Conservation (phyloP, 805 yeast species). For the Barnettozyma wickerhamii region DNA sequence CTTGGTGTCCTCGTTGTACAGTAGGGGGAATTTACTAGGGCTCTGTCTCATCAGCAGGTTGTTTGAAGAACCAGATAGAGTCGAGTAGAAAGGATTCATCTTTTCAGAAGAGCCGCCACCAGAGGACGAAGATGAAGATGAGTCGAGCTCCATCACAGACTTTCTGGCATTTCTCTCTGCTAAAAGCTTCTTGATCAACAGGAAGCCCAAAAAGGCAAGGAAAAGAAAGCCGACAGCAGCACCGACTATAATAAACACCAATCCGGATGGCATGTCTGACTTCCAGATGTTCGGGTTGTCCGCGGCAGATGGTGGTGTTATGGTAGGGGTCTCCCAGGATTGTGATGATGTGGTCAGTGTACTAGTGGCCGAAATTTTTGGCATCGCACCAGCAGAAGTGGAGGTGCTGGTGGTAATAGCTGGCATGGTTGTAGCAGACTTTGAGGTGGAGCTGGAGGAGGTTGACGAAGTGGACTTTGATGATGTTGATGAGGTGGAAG, state of each 20-base stretch:
- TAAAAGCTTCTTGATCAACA: conserved; percentile 40
- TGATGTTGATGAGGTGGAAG: conserved; percentile 1
- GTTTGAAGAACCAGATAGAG: conserved; percentile 2
- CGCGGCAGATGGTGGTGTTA: conserved; percentile 48
- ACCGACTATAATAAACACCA: conserved; percentile 82
- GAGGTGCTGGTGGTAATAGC: background rate
- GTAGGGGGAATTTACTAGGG: conserved; percentile 15
- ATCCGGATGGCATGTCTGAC: conserved; percentile 58
- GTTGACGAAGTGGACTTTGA: too few relatives aligned
- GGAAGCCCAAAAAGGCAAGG: conserved; percentile 47
- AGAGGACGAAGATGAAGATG: conserved; percentile 16
- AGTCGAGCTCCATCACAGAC: conserved; percentile 28
- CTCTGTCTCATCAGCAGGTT: conserved; percentile 3
- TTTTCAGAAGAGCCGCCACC: conserved; percentile 18
- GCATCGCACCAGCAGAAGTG: background rate
- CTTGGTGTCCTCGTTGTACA: conserved; percentile 15
- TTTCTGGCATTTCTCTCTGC: conserved; percentile 51
- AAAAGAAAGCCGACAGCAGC: conserved; percentile 58
- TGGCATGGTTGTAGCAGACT: background rate
- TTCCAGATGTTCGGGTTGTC: conserved; percentile 62
- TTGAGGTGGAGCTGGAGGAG: background rate
- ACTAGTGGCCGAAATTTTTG: background rate
- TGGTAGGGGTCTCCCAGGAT: conserved; percentile 28
- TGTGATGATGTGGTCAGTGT: conserved; percentile 10
- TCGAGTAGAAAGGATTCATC: conserved; percentile 11